phyloP scores from a whole-genome alignment of 2,329 filamentous ascomycete species.

The Pseudocercospora vitis region DNA sequence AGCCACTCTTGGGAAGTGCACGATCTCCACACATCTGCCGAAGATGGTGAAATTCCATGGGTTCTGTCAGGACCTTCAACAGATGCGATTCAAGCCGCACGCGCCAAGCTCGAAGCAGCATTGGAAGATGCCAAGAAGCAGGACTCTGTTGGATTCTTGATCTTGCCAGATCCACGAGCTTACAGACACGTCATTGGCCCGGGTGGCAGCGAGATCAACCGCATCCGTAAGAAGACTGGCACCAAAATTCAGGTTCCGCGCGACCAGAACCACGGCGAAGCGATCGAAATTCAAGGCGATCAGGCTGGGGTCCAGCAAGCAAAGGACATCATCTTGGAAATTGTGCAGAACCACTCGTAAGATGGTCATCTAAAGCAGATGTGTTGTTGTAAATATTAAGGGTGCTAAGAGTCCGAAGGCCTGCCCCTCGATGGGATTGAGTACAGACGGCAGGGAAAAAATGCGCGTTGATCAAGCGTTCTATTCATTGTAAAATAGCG shows the following conservation, averaged over 20 bases:
- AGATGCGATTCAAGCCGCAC: slow-evolving; percentile 80
- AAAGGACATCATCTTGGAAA: slow-evolving; percentile 82
- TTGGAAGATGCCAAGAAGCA: slow-evolving; percentile 70
- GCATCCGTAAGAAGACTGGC: slow-evolving; percentile 85
- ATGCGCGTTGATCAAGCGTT: not conserved
- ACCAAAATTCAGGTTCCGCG: slow-evolving; percentile 84
- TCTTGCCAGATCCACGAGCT: slow-evolving; percentile 82
- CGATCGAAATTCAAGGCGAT: slow-evolving; percentile 84
- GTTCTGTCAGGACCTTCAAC: slow-evolving; percentile 70
- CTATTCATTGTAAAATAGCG: not conserved
- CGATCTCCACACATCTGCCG: slow-evolving; percentile 70
- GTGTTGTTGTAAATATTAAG: not conserved
- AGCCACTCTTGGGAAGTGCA: slow-evolving; percentile 83
- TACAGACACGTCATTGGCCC: slow-evolving; percentile 90
- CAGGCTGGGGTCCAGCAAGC: slow-evolving; percentile 81
- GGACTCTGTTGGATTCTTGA: slow-evolving; percentile 78
- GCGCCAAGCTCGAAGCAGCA: slow-evolving; percentile 69
- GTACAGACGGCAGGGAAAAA: not conserved
- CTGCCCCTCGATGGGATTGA: not conserved
- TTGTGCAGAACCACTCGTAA: slow-evolving; percentile 56
- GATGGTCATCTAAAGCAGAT: not conserved
- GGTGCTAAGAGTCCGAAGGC: not conserved
- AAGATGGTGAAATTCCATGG: slow-evolving; percentile 72
- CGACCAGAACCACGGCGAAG: slow-evolving; percentile 71
- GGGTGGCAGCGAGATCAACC: slow-evolving; percentile 86